Base-by-base conservation (phyloP, 2,329 filamentous ascomycete genomes). In the Diaporthe caulivora region DNA sequence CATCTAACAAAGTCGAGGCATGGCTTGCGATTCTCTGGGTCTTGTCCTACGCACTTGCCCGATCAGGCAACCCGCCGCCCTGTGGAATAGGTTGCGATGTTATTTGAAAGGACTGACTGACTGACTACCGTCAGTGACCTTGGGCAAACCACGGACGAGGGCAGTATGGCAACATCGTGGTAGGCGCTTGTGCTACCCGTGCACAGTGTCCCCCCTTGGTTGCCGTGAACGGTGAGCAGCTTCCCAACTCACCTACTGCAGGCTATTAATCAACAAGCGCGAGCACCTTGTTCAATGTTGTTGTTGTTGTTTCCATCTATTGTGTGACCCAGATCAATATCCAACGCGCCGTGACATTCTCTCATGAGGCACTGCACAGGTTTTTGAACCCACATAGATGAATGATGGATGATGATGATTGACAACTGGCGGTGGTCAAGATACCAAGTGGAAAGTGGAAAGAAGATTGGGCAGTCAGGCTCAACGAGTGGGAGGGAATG, bases 221-320 rank as follows among this genome's bases (percentile, higher is more conserved):
- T 53, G 62, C 31, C 62, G 9, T 37, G 62, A 40, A 67, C 62
- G 62, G 62, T 67, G 62, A 67, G 62, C 47, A 40, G 21, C 17
- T 26, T 51, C 15, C 37, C 9, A 5, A 40, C 37, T 40, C 7
- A 40, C 37, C 47, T 40, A 17, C 21, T 26, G 47, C 31, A 53
- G 8, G 34, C 31, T 53, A 67, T 53, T 24, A 11, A 18, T 21
- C 40, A 44, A 62, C 57, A 62, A 62, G 57, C 17, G 57, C 24
- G 10, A 18, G 24, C 57, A 62, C 17, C 24, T 31, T 62, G 58
- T 62, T 62, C 58, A 62, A 21, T 53, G 62, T 37, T 53, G 24
- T 42, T 60, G 29, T 49, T 65, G 53, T 65, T 64, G 24, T 34
- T 37, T 57, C 29, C 15, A 40, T 40, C n/a, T 34, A 18, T 51